A percentile compares a stretch with the other conserved stretches of the same genome.
phyloP scores from a whole-genome alignment of 2,329 filamentous ascomycete genomes.

The Arthrobotrys sinensis region DNA sequence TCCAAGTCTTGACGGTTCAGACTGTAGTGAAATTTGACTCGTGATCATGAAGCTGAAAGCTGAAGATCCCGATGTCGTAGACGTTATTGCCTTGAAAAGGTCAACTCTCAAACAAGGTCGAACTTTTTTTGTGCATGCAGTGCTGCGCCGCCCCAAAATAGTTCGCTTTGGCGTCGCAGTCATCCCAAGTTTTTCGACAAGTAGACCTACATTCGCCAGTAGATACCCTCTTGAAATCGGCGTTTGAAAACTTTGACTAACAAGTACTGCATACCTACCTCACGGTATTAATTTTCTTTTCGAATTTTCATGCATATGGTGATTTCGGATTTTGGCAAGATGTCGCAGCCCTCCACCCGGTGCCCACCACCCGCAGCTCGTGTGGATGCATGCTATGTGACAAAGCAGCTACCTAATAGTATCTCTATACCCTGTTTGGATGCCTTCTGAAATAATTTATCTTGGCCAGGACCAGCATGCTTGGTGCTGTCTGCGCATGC shows the following conservation, averaged over 20 bases:
- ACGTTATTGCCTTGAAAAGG: constrained; percentile 13
- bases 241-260: constrained; percentile 37
- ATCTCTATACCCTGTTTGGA: constrained; percentile 48
- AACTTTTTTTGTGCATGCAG: constrained; percentile 46
- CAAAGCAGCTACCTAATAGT: constrained; percentile 55
- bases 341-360: constrained; percentile 3
- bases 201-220: constrained; percentile 21
- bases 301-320: constrained; percentile 41
- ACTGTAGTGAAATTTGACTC: constrained; percentile 16
- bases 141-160: constrained; percentile 40
- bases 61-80: background rate
- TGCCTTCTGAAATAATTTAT: constrained; percentile 52
- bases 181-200: constrained; percentile 18
- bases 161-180: constrained; percentile 17
- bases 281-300: constrained; percentile 23
- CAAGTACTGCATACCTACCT: constrained; percentile 44
- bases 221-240: constrained; percentile 26
- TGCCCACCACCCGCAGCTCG: background rate
- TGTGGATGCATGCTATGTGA: constrained; percentile 42
- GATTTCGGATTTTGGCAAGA: constrained; percentile 19
- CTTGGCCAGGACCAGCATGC: constrained; percentile 25
- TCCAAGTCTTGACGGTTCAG: background rate
- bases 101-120: constrained; percentile 25
- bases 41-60: constrained; percentile 27
- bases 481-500: constrained; percentile 38